These are phyloP conservation scores for Moesziomyces sp. DNA, from an alignment of 1,284 basidiomycete genomes.

Conservation along the genomic window DNA sequence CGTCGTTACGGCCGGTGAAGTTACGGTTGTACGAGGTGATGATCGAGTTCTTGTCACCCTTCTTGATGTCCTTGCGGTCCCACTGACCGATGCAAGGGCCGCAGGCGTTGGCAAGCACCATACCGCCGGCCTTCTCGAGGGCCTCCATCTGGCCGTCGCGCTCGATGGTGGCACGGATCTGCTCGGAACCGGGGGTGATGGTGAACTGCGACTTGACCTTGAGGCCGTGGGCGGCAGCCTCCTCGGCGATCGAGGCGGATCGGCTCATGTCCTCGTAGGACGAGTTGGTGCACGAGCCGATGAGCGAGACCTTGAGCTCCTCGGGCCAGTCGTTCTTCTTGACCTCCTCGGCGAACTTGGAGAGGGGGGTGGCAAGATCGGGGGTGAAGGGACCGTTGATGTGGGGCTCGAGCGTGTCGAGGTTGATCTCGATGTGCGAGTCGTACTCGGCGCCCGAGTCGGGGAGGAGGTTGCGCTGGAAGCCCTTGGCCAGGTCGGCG, in stretches of 20 bases:
- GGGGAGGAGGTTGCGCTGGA: slow-evolving; percentile 90
- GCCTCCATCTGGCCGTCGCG: slow-evolving; percentile 92
- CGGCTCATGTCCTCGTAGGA: slow-evolving; percentile 99
- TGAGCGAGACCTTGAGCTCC: slow-evolving; percentile 96
- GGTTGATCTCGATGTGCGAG: slow-evolving; percentile 91
- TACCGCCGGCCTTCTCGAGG: slow-evolving; percentile 87
- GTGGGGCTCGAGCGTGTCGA: slow-evolving; percentile 96
- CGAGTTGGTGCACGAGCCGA: slow-evolving; percentile 99
- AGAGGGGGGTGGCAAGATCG: slow-evolving; percentile 74
- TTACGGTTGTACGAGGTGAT: slow-evolving; percentile 99
- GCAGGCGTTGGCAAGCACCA: slow-evolving; percentile 97
- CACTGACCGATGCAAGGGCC: slow-evolving; percentile 99
- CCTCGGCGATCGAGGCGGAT: slow-evolving; percentile 89
- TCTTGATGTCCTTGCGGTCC: slow-evolving; percentile 95
- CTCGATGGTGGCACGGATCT: slow-evolving; percentile 95
- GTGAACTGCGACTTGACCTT: slow-evolving; percentile 93
- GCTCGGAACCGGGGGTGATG: slow-evolving; percentile 97
- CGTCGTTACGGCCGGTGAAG: slow-evolving; percentile 99
- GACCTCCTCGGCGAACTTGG: slow-evolving; percentile 90
- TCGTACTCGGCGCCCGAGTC: slow-evolving; percentile 94
- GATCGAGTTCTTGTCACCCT: slow-evolving; percentile 90
- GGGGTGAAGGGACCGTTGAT: slow-evolving; percentile 93
- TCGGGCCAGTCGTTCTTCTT: slow-evolving; percentile 97
- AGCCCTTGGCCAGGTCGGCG: slow-evolving; percentile 87
- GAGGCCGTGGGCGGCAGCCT: slow-evolving; percentile 88